A percentile compares a stretch with the other conserved stretches of the same genome.
Conservation (phyloP, 345 rosid genomes). For the Arabis hirsuta region DNA sequence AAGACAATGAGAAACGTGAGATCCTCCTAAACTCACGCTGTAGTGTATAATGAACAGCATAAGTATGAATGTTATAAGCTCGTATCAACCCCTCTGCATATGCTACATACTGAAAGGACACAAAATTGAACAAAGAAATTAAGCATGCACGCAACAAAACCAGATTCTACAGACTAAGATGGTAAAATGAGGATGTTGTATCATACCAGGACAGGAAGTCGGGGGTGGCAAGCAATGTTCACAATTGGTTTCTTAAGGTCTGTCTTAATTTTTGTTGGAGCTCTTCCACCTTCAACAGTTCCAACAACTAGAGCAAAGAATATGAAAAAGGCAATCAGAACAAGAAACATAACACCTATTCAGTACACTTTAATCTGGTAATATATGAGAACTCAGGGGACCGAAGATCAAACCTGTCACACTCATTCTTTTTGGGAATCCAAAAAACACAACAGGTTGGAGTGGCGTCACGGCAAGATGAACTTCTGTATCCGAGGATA, state of each 20-base stretch:
- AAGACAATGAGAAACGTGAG: slow-evolving; percentile 14
- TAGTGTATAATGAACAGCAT: slow-evolving; percentile 89
- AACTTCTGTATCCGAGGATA: slow-evolving; percentile 79
- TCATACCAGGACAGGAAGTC: slow-evolving; percentile 90
- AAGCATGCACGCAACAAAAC: slow-evolving; percentile 14
- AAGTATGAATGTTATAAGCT: slow-evolving; percentile 93
- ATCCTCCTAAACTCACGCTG: slow-evolving; percentile 64
- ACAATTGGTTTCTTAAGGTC: slow-evolving; percentile 95
- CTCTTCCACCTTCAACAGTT: slow-evolving; percentile 92
- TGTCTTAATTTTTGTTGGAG: slow-evolving; percentile 93
- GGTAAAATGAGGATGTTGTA: not conserved
- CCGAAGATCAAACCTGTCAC: slow-evolving; percentile 67
- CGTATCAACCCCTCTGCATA: slow-evolving; percentile 97
- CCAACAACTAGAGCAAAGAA: slow-evolving; percentile 76
- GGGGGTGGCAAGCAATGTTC: slow-evolving; percentile 97
- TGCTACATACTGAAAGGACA: slow-evolving; percentile 82
- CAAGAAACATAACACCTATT: slow-evolving; percentile 15
- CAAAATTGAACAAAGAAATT: slow-evolving; percentile 9
- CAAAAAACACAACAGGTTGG: slow-evolving; percentile 94
- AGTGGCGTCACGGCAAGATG: slow-evolving; percentile 97
- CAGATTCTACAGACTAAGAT: slow-evolving; percentile 6
- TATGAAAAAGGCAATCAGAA: not conserved
- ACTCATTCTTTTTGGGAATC: slow-evolving; percentile 90
- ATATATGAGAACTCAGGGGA: slow-evolving; percentile 9
- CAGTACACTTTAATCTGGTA: not conserved